Base-by-base conservation (phyloP, 1,139 yeast species). In the Blastobotrys aristatus region DNA sequence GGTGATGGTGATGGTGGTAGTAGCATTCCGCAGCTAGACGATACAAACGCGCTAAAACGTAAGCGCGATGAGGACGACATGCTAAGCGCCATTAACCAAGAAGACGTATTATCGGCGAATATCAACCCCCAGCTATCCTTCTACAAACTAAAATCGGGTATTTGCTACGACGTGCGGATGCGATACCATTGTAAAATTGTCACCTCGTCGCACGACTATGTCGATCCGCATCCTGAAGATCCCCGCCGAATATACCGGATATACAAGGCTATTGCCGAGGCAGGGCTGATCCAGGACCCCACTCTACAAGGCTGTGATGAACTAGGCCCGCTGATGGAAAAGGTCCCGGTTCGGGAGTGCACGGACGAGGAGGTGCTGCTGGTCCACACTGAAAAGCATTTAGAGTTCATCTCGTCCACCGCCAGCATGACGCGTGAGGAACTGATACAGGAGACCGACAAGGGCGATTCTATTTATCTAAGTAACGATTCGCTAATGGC, bases 171-270 rank as follows among this genome's bases (percentile, higher is more conserved):
- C 63, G 97, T 90, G 18, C 76, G 97, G 52, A 92, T 94, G 98
- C 75, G 98, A 53, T 92, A 90, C 66, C 99, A 94, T 63, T 96
- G 97, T 36, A 88, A 89, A 63, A 84, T 92, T 49, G 90, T 86
- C 66, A 87, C 96, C 2, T 84, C 95, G 4, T 88, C 92, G 56
- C 86, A 80, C 58, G 97, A 90, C 64, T 92, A 92, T 66, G 88
- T 90, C 44, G 98, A 94, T 62, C 98, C 98, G 2, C 99, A 94
- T 64, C 99, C 99, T 3, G 99, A 94, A 65, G 98, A 94, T 62
- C 99, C 99, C 11, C 78, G 98, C 53, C 80, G 99, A 57, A 92
- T 92, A 41, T 92, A 90, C 66, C 77, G 97, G 50, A 87, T 94
- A 42, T 94, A 92, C 69, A 88, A 92, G 66, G 84, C 86, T 41